Evolutionary conservation across 106 monocot species (phyloP).

Genomic region (Allium sativum): DNA sequence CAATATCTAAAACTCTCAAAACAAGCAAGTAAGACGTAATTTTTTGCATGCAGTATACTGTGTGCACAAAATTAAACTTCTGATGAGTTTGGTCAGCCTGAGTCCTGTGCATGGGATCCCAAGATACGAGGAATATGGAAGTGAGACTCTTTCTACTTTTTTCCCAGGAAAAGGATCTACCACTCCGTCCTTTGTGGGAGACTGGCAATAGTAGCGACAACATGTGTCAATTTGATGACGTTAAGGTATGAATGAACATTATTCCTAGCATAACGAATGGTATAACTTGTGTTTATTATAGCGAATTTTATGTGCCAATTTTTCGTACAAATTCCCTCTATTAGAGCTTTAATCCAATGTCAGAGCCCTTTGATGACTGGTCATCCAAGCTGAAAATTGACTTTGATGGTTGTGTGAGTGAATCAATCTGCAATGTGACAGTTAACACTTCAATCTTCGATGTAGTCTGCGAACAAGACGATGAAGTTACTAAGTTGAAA

Average conservation of each 20-base stretch:
- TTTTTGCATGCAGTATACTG: background rate
- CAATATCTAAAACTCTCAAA: slow-evolving; percentile 10
- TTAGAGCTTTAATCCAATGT: slow-evolving; percentile 89
- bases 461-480: slow-evolving; percentile 56
- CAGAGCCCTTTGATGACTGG: slow-evolving; percentile 78
- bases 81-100: background rate
- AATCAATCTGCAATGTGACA: slow-evolving; percentile 14
- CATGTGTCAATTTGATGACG: slow-evolving; percentile 29
- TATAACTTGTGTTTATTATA: too few relatives aligned
- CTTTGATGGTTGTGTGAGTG: slow-evolving; percentile 11
- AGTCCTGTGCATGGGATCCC: slow-evolving; percentile 7
- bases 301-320: too few relatives aligned
- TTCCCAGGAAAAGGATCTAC: slow-evolving; percentile 7
- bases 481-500: slow-evolving; percentile 84
- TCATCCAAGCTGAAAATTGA: slow-evolving; percentile 32
- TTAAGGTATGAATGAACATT: slow-evolving; percentile 1
- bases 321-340: background rate
- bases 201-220: slow-evolving; percentile 11
- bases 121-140: background rate
- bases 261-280: too few relatives aligned
- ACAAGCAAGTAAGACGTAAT: slow-evolving; percentile 26
- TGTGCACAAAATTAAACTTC: background rate
- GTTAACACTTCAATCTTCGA: slow-evolving; percentile 61
- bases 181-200: slow-evolving; percentile 16
- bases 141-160: slow-evolving; percentile 2